Conservation (phyloP, 1,284 basidiomycete genomes). For the Trichosporon sp. region DNA sequence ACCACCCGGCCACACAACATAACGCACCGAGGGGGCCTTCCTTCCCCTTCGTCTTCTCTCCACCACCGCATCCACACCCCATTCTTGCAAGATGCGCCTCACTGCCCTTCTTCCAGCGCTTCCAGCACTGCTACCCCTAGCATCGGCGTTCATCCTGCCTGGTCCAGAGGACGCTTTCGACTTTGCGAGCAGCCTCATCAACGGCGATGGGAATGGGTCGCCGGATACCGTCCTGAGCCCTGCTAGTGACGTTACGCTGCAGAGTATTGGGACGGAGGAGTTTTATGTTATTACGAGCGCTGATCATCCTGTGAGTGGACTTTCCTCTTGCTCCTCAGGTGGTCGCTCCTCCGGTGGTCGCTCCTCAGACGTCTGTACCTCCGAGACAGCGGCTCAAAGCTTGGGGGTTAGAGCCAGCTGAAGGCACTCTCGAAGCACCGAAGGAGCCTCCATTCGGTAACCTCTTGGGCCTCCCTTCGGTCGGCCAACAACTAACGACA, state of each 20-base stretch:
- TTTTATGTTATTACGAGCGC: constrained; percentile 26
- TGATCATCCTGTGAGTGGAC: constrained; percentile 28
- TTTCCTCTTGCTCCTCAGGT: too few relatives aligned
- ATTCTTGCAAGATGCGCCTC: neutral
- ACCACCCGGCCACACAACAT: too few relatives aligned
- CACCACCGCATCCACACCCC: neutral
- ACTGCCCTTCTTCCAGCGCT: constrained; percentile 10
- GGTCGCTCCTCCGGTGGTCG: too few relatives aligned
- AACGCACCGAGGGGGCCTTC: neutral
- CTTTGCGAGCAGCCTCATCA: constrained; percentile 25
- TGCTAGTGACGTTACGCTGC: constrained; percentile 34
- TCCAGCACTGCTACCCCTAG: constrained; percentile 18
- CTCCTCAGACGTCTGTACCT: too few relatives aligned
- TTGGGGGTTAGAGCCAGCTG: too few relatives aligned
- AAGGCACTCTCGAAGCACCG: too few relatives aligned
- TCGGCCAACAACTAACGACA: constrained; percentile 17
- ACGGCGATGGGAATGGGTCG: constrained; percentile 8
- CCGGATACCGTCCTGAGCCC: constrained; percentile 18
- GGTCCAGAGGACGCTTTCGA: constrained; percentile 28
- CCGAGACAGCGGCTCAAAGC: too few relatives aligned
- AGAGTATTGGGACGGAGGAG: constrained; percentile 34
- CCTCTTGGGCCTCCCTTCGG: too few relatives aligned
- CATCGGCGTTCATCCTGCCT: constrained; percentile 31
- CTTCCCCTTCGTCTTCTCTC: neutral
- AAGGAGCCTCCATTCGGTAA: too few relatives aligned